Base-by-base conservation (phyloP, 2,329 filamentous ascomycete species). In the Paracamarosporium sp. region DNA sequence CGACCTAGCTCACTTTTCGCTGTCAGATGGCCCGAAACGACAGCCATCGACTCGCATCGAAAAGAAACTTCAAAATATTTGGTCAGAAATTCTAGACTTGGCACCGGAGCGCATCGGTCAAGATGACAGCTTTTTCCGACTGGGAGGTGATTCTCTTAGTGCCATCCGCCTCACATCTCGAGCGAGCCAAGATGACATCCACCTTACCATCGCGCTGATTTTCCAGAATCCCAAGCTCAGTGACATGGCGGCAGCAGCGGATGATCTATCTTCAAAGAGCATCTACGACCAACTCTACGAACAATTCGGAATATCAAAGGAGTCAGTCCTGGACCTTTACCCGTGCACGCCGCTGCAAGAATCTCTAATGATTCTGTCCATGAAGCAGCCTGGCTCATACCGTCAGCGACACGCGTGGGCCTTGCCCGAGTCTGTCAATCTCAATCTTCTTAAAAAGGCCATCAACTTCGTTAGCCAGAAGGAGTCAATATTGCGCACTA, bases 361-460 rank as follows among this genome's bases (percentile, higher is more conserved):
- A 22, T 40, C 33, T 7, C 47, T 50, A n/a, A 41, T 41, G 47
- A 11, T 40, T 1, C 33, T 50, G 2, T 83, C 83, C 3, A 78
- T 79, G 59, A 83, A 83, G 64, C 75, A 81, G 24, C 78, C 78
- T 36, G 83, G 83, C 43, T 79, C 81, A 0, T 86, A 86, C 43
- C 78, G 86, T 2, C 83, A 81, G 1, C 82, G 82, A 28, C 75
- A 75, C 27, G 64, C 75, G 0, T 79, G 78, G 59, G 62, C 64
- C 5, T 40, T 65, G 17, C 33, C 40, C 3, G 24, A 15, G 2
- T 11, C 48, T 17, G 22, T 59, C 15, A 50, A 59, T 27, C 2
- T 57, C 7, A 1, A 47, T 5, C 36, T 40, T 1, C 78, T 82
- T 65, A 78, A 77, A 56, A 57, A 62, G 8, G 73, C 80, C 1